Evolutionary conservation across 1,139 yeast species (phyloP), one percentile per base, ranked within the genome.

Genomic region (Saccharomyces uvarum): DNA sequence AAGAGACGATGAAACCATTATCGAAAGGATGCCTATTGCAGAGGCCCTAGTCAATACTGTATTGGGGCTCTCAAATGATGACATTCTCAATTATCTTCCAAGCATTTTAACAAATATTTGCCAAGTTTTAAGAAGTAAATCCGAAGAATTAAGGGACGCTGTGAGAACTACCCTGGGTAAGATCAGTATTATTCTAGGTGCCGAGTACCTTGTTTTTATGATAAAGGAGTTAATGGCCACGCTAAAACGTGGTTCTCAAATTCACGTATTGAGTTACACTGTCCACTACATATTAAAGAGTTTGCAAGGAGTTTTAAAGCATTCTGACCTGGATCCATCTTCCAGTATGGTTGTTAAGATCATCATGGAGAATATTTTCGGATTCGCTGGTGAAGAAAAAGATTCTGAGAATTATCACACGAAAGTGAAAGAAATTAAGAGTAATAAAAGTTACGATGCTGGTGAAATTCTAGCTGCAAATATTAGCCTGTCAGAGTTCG

Each of bases 351-450:
- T 91, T 16, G 83, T 86, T 59, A 84, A 81, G 28, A 76, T 90
- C 38, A 78, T 91, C 38, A 91, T 93, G 96, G 96, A 90, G 66
- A 97, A 93, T 65, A 80, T 83, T 2, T 91, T 93, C 71, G 99
- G 99, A 16, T 81, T 86, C 4, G 89, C 96, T 7, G 96, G 97
- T 42, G 86, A 86, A 65, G 99, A 93, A 67, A 93, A 95, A 68
- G 99, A 93, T 62, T 91, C 95, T 14, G 97, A 90, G 59, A 97
- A 91, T 28, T 93, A 93, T 66, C 82, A 81, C 53, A 84, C 89
- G 51, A 84, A 84, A 59, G 88, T 90, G 84, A 88, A 87, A 64
- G 99, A 93, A 74, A 95, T 93, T 47, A 90, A 88, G 66, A 85
- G 83, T 63, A 88, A 88, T 65, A 90, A 88, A 71, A 86, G 97